Base-by-base conservation (phyloP, 768 basidiomycete genomes). In the Tylopilus plumbeoviolaceoides region DNA sequence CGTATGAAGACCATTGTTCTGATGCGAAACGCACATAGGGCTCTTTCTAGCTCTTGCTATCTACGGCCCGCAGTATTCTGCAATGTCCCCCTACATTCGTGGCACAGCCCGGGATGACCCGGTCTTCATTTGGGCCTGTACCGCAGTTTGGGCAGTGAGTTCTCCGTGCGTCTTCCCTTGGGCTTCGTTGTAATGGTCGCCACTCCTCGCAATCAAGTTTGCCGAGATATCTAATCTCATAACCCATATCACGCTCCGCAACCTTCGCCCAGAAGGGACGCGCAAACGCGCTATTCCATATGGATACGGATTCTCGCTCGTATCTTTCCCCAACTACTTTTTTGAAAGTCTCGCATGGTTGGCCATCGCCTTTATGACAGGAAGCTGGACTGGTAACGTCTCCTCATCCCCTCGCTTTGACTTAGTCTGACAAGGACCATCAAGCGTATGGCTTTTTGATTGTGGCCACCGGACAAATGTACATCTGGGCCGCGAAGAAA, bases 271-370 rank as follows among this genome's bases (percentile, higher is more conserved):
- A 0, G 73, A 79, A 21, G 91, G 90, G 15, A 80, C 85, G 7
- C 84, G 81, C 53, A 81, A 78, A 50, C 87, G 95, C 44, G 85
- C 79, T n/a, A 87, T 97, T 59, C 97, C 97, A 0, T 72, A 76
- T n/a, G 95, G 97, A 23, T 95, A 93, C 59, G 95, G 94, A 7
- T 99, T 98, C 73, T 75, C 83, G 49, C 71, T 81, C n/a, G 79
- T 95, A 38, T 88, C 91, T 7, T 89, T 81, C 75, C 92, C 95
- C 15, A 98, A 99, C 70, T 99, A 99, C 73, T 84, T 90, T 66
- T 98, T 95, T 63, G 97, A 99, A 72, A 78, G 73, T 8, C 54
- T 95, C 23, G 86, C 74, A 0, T 97, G 95, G 91, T 63, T 75
- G 5, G 74, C 78, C 15, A 76, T 97, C 46, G 78, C 78, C 21